Evolutionary conservation across 768 basidiomycete species (phyloP).

Genomic region (Boletus rubropictus): DNA sequence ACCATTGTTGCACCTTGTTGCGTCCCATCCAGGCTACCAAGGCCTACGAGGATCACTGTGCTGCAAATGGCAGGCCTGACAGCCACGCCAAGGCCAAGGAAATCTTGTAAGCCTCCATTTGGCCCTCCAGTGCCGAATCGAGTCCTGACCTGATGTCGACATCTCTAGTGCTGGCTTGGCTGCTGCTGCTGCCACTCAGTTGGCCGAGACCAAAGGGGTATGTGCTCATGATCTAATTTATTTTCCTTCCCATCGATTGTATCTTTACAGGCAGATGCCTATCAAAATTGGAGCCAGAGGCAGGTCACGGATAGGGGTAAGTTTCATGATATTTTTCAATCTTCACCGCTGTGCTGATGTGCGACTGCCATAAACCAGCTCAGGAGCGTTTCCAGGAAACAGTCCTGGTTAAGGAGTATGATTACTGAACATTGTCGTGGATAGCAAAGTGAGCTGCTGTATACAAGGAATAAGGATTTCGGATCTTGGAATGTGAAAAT

Average conservation of each 20-base stretch:
- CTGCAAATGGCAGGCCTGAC: constrained; percentile 14
- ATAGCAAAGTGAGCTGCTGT: too few species aligned
- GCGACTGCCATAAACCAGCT: background rate
- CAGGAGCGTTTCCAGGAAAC: background rate
- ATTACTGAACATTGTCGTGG: background rate
- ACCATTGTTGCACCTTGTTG: background rate
- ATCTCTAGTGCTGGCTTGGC: constrained; percentile 9
- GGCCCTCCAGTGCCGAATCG: background rate
- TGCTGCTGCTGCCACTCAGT: constrained; percentile 1
- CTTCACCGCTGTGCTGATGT: background rate
- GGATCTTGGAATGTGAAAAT: too few species aligned
- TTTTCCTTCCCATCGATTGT: background rate
- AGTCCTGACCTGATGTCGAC: background rate
- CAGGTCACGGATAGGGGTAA: background rate
- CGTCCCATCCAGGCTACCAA: constrained; percentile 11
- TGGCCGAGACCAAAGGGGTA: constrained; percentile 21
- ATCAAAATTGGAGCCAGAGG: background rate
- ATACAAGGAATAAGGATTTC: too few species aligned
- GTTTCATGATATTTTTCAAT: background rate
- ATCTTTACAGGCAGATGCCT: constrained; percentile 2
- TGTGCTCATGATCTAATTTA: background rate
- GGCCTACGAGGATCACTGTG: constrained; percentile 15
- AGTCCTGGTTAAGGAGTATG: background rate
- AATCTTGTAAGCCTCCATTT: constrained; percentile 9
- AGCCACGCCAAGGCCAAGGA: constrained; percentile 22